Percentiles rank a stretch among this genome's conserved stretches.
These are phyloP conservation scores for Neophaeococcomyces mojaviensis DNA, from an alignment of 2,329 filamentous ascomycete species.

Conservation along the genomic window DNA sequence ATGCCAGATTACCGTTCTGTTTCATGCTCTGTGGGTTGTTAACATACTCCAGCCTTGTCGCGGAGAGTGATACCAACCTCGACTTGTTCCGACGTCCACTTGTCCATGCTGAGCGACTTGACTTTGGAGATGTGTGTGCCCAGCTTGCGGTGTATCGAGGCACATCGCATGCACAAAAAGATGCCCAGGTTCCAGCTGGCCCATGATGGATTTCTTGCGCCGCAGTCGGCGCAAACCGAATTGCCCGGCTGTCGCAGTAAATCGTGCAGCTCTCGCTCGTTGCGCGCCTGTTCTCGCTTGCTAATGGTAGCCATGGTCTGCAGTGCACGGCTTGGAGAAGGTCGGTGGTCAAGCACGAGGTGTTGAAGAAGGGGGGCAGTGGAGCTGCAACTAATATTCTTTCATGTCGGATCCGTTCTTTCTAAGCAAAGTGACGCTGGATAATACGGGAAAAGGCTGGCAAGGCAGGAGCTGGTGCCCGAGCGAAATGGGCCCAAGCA, in stretches of 20 bases:
- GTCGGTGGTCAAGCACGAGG: not conserved
- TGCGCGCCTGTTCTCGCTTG: conserved; percentile 96
- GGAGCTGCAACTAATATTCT: not conserved
- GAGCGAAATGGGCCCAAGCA: too few species aligned
- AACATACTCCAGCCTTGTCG: conserved; percentile 11
- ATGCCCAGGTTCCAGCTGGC: conserved; percentile 98
- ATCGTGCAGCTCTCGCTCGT: conserved; percentile 85
- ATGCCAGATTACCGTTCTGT: conserved; percentile 74
- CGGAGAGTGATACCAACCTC: conserved; percentile 52
- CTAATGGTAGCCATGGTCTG: conserved; percentile 67
- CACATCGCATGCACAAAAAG: conserved; percentile 97
- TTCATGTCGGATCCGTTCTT: not conserved
- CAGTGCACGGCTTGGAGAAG: not conserved
- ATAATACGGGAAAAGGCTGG: too few species aligned
- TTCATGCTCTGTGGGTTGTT: conserved; percentile 69
- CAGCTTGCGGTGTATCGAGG: conserved; percentile 87
- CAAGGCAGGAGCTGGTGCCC: too few species aligned
- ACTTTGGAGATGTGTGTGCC: conserved; percentile 98
- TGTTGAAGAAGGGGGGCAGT: not conserved
- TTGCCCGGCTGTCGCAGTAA: conserved; percentile 85
- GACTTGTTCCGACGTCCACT: conserved; percentile 91
- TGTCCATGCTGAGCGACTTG: conserved; percentile 98
- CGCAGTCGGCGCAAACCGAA: conserved; percentile 88
- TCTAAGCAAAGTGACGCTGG: not conserved
- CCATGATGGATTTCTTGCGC: conserved; percentile 88